A percentile compares a stretch with the other conserved stretches of the same genome.
phyloP scores from a whole-genome alignment of 176 grass and related monocot genomes.

The barley (Hordeum vulgare) region MorexV3_pseudomolecules_assembly NC_058518.1:281694725-281695224 shows the following conservation, averaged over 20 bases:
- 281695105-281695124: background rate
- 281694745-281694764: too few species aligned
- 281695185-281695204: background rate
- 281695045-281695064: slow-evolving; percentile 45
- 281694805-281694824: background rate
- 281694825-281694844: background rate
- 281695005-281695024: background rate
- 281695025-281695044: slow-evolving; percentile 58
- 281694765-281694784: too few species aligned
- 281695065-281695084: slow-evolving; percentile 62
- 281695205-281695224: background rate
- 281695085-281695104: slow-evolving; percentile 70
- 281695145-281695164: background rate
- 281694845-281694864: background rate
- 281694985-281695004: background rate
- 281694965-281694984: background rate
- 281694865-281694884: background rate
- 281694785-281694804: background rate
- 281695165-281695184: background rate
- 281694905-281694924: background rate
- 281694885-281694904: background rate
- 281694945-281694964: background rate
- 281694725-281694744: too few species aligned
- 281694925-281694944: too few species aligned
- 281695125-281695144: background rate